Evolutionary conservation across 345 rosid species (phyloP).

Genomic region (Citrus inodora): DNA sequence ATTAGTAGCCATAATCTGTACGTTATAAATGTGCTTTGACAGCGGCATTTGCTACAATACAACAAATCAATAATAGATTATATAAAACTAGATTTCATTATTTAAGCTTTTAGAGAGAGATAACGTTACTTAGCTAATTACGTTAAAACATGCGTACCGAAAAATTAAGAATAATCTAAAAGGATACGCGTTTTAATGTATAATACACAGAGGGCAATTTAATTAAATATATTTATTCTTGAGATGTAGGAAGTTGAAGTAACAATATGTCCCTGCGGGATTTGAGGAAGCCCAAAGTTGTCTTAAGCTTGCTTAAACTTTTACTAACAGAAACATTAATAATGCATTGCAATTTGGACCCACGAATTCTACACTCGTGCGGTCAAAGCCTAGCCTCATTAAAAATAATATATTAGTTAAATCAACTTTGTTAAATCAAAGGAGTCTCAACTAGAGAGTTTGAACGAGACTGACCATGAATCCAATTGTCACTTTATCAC

Average conservation of each 20-base stretch:
- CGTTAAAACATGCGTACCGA: too few relatives aligned
- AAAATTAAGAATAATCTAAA: neutral
- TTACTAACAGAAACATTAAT: conserved; percentile 20
- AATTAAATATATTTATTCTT: conserved; percentile 8
- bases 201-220: neutral
- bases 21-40: too few relatives aligned
- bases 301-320: conserved; percentile 24
- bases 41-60: too few relatives aligned
- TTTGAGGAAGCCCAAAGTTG: conserved; percentile 32
- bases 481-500: neutral
- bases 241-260: conserved; percentile 32
- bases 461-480: conserved; percentile 18
- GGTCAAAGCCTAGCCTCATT: conserved; percentile 35
- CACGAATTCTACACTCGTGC: conserved; percentile 44
- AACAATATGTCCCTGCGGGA: conserved; percentile 45
- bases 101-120: too few relatives aligned
- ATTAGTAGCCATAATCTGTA: too few relatives aligned
- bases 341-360: conserved; percentile 15
- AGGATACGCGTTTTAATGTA: neutral
- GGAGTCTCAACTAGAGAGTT: conserved; percentile 21
- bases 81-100: too few relatives aligned
- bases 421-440: neutral
- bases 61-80: too few relatives aligned
- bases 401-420: neutral
- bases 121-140: too few relatives aligned